phyloP scores from a whole-genome alignment of 257 asterid species.

The Ballota nigra region DNA sequence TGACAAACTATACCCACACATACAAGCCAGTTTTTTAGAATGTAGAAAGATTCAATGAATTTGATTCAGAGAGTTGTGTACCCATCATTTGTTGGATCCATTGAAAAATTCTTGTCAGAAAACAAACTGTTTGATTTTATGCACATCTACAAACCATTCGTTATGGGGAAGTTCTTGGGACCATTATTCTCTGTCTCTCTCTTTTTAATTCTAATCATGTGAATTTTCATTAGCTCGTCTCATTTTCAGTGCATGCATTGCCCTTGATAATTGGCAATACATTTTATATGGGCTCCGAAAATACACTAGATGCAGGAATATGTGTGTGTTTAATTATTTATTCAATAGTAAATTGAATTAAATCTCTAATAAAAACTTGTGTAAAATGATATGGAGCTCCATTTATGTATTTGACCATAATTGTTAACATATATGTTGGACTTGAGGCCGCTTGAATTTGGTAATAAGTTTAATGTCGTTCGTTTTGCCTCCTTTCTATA shows the following conservation, averaged over 20 bases:
- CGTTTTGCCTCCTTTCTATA: no score
- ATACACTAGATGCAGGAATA: no score
- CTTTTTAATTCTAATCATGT: not conserved
- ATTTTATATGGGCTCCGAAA: not conserved
- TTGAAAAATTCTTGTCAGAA: not conserved
- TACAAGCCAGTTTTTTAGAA: no score
- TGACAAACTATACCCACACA: not conserved
- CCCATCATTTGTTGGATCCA: not conserved
- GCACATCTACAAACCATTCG: not conserved
- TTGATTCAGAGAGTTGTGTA: not conserved
- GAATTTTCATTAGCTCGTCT: not conserved
- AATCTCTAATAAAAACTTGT: no score
- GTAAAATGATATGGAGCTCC: no score
- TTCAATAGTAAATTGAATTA: no score
- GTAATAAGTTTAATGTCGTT: no score
- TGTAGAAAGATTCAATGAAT: constrained; percentile 14
- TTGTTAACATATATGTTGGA: no score
- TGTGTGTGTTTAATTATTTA: no score
- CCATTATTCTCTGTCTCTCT: not conserved
- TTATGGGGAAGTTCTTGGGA: constrained; percentile 3
- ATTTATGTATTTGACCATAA: no score
- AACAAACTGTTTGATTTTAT: not conserved
- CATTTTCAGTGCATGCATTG: not conserved
- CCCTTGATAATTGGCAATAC: not conserved
- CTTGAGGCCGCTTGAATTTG: no score